Conservation (phyloP, 257 asterid genomes). For the Solanum bukasovii region DNA sequence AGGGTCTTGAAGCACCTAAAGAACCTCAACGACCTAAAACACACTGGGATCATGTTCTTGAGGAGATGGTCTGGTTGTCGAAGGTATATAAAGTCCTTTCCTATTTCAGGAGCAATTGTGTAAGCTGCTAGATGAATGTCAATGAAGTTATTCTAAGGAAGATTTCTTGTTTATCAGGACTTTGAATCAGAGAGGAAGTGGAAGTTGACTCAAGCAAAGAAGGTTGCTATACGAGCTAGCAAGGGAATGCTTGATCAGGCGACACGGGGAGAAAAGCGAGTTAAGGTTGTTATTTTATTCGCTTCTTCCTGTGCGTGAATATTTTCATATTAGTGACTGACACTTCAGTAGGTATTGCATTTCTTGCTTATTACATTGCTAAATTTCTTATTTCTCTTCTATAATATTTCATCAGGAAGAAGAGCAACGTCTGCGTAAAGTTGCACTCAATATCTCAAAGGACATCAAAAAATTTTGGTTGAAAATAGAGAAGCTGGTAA, state of each 20-base stretch:
- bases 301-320: not conserved
- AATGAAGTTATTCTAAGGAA: slow-evolving; percentile 5
- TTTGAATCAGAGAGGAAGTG: slow-evolving; percentile 98
- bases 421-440: slow-evolving; percentile 77
- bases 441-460: slow-evolving; percentile 82
- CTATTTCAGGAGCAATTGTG: not conserved
- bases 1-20: slow-evolving; percentile 94
- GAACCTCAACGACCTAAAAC: slow-evolving; percentile 92
- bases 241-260: slow-evolving; percentile 96
- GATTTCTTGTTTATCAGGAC: slow-evolving; percentile 42
- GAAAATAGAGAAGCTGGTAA: slow-evolving; percentile 95
- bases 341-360: not conserved
- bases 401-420: slow-evolving; percentile 56
- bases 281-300: slow-evolving; percentile 41
- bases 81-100: slow-evolving; percentile 41
- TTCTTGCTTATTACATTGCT: not conserved
- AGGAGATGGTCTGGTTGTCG: slow-evolving; percentile 98
- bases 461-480: slow-evolving; percentile 96
- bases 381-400: not conserved
- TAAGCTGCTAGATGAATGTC: not conserved
- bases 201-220: slow-evolving; percentile 94
- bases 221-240: slow-evolving; percentile 93
- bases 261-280: slow-evolving; percentile 90
- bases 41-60: slow-evolving; percentile 99
- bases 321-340: not conserved